phyloP scores from a whole-genome alignment of 345 rosid genomes.

The Geranium brycei region DNA sequence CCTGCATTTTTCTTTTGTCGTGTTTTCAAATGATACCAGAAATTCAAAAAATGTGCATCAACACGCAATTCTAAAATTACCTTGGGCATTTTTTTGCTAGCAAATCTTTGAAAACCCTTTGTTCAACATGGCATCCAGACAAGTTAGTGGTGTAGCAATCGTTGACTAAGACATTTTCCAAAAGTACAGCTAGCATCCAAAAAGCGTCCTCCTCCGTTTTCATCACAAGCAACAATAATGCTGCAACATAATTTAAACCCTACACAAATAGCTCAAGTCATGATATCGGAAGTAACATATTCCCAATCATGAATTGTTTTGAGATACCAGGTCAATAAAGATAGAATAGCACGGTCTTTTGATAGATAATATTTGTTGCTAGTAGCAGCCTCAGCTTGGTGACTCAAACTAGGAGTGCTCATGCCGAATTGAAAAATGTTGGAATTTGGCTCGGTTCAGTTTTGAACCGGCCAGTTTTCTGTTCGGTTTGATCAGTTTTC shows the following conservation, averaged over 20 bases:
- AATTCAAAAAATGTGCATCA: too few species aligned
- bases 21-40: not conserved
- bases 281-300: not conserved
- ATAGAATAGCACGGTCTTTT: not conserved
- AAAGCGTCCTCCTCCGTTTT: slow-evolving; percentile 99
- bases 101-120: slow-evolving; percentile 90
- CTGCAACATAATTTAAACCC: slow-evolving; percentile 98
- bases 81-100: slow-evolving; percentile 77
- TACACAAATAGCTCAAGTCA: slow-evolving; percentile 13
- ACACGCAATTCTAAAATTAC: slow-evolving; percentile 15
- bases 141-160: slow-evolving; percentile 91
- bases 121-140: slow-evolving; percentile 98
- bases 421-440: too few species aligned
- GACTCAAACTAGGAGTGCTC: too few species aligned
- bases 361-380: not conserved
- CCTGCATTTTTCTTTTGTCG: slow-evolving; percentile 31
- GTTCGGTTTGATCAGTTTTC: too few species aligned
- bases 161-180: slow-evolving; percentile 87
- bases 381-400: not conserved
- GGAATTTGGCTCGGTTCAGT: too few species aligned
- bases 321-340: not conserved
- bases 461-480: too few species aligned
- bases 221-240: slow-evolving; percentile 86
- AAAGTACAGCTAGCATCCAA: slow-evolving; percentile 96
- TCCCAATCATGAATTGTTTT: not conserved